Evolutionary conservation across 371 early-diverging fungal genomes (phyloP).

Genomic region (Rhizopus sp.): DNA sequence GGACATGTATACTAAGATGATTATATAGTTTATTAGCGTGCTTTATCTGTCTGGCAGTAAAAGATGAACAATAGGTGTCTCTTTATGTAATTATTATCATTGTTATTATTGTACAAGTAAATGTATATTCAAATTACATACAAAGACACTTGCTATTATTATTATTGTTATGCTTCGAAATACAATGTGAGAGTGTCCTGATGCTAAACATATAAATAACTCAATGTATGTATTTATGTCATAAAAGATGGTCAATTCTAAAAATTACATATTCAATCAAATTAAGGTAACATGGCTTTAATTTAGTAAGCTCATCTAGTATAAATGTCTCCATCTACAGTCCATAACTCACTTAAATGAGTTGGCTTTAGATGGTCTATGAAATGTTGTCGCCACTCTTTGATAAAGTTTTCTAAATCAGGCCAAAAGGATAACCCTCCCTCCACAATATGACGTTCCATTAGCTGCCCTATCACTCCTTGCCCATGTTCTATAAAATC

Average conservation of each 20-base stretch:
- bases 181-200: too few relatives aligned
- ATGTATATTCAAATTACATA: too few relatives aligned
- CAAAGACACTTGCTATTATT: too few relatives aligned
- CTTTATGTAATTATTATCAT: too few relatives aligned
- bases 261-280: too few relatives aligned
- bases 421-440: conserved; percentile 36
- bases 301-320: conserved; percentile 1
- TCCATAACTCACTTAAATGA: conserved; percentile 51
- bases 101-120: too few relatives aligned
- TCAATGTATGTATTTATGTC: too few relatives aligned
- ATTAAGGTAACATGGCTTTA: too few relatives aligned
- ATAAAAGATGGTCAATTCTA: too few relatives aligned
- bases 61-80: not conserved
- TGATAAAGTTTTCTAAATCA: conserved; percentile 39
- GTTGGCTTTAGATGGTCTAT: conserved; percentile 44
- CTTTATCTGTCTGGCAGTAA: conserved; percentile 1
- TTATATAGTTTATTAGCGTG: not conserved
- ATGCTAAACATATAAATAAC: too few relatives aligned
- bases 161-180: too few relatives aligned
- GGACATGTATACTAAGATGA: not conserved
- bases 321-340: conserved; percentile 45
- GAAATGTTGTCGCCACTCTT: conserved; percentile 59
- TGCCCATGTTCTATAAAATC: conserved; percentile 56
- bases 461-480: conserved; percentile 40
- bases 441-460: conserved; percentile 6